Conservation (phyloP, 345 rosid species). For the Moricandia arvensis region DNA sequence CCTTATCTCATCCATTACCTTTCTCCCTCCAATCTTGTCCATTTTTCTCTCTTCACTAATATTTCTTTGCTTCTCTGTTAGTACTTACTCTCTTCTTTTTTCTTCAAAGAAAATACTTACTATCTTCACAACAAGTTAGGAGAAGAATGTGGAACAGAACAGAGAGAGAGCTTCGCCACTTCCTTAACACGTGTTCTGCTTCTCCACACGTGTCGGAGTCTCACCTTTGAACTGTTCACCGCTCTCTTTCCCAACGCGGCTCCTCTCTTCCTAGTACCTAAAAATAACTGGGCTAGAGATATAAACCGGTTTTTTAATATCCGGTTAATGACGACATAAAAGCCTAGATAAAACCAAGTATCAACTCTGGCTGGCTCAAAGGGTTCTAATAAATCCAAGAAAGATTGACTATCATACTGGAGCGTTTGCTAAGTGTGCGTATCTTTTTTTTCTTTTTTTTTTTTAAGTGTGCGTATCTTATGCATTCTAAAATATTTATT, state of each 20-base stretch:
- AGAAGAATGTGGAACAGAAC: constrained; percentile 32
- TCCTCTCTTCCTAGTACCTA: too few species aligned
- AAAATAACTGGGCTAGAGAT: constrained; percentile 21
- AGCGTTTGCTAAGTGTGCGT: too few species aligned
- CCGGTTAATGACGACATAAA: constrained; percentile 13
- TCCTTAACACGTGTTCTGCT: constrained; percentile 26
- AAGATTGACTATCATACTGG: too few species aligned
- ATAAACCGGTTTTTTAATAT: not conserved
- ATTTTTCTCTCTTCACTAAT: constrained; percentile 22
- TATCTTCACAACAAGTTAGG: constrained; percentile 17
- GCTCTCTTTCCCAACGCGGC: constrained; percentile 25
- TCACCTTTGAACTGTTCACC: constrained; percentile 28
- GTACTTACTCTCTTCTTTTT: not conserved
- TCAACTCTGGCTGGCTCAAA: too few species aligned
- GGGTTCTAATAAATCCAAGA: too few species aligned
- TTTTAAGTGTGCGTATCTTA: too few species aligned
- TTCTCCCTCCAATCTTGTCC: constrained; percentile 39
- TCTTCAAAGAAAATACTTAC: too few species aligned
- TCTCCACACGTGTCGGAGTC: constrained; percentile 32
- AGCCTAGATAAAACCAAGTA: too few species aligned
- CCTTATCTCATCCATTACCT: constrained; percentile 51
- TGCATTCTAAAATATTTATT: too few species aligned
- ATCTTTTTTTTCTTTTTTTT: too few species aligned
- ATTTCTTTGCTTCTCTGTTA: not conserved
- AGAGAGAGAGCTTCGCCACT: not conserved